Conservation (phyloP, 1,139 yeast species). For the Pichia kudriavzevii region DNA sequence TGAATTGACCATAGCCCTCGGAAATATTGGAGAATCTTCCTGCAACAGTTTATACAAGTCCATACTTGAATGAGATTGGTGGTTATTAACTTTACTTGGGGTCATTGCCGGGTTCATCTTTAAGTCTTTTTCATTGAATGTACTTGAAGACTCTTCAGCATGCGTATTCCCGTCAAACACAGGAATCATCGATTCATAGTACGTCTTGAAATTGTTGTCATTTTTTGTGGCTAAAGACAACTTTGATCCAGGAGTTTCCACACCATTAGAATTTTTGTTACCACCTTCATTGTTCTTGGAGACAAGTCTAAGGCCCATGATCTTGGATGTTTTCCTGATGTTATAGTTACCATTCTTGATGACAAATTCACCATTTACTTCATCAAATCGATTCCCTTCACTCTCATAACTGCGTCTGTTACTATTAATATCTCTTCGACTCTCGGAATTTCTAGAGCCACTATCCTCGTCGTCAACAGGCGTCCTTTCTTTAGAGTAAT, state of each 20-base stretch:
- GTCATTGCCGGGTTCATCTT: constrained; percentile 2
- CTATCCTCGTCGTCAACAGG: too few species aligned
- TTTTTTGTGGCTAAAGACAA: constrained; percentile 2
- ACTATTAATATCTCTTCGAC: too few species aligned
- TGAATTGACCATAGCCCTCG: constrained; percentile 7
- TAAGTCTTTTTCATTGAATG: background rate
- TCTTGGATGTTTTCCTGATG: constrained; percentile 19
- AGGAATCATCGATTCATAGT: constrained; percentile 28
- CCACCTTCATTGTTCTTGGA: background rate
- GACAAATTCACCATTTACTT: too few species aligned
- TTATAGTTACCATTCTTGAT: constrained; percentile 14
- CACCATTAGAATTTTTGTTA: background rate
- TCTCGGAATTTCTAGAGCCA: too few species aligned
- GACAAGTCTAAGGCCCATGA: constrained; percentile 19
- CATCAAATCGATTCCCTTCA: too few species aligned
- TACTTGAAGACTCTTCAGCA: constrained; percentile 5
- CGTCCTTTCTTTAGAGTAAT: too few species aligned
- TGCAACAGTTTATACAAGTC: constrained; percentile 10
- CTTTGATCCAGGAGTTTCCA: too few species aligned
- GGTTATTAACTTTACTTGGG: background rate
- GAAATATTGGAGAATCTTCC: constrained; percentile 13
- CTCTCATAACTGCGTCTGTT: too few species aligned
- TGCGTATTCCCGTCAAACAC: constrained; percentile 11
- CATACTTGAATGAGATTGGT: constrained; percentile 7
- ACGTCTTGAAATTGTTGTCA: constrained; percentile 19